Evolutionary conservation across 1,284 basidiomycete species (phyloP).

Genomic region (Stygiomarasmius scandens): DNA sequence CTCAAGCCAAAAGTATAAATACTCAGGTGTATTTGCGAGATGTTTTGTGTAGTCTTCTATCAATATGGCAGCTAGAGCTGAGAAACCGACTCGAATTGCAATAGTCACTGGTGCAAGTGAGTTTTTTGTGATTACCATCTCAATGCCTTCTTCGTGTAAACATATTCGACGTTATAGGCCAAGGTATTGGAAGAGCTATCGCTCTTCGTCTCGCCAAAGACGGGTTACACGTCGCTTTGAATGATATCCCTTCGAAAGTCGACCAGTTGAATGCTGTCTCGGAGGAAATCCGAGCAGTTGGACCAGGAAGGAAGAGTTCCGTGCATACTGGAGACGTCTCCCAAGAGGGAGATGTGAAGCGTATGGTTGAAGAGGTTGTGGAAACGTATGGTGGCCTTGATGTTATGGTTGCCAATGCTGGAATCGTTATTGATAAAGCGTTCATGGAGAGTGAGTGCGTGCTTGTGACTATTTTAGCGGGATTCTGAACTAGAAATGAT

Average conservation of each 20-base stretch:
- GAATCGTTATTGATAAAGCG: conserved; percentile 20
- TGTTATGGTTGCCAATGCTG: conserved; percentile 31
- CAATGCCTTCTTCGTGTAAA: not conserved
- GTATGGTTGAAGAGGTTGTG: conserved; percentile 23
- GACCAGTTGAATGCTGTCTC: conserved; percentile 13
- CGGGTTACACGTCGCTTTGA: conserved; percentile 24
- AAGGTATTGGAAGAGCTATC: conserved; percentile 47
- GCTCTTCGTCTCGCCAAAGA: conserved; percentile 37
- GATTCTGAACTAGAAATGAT: not conserved
- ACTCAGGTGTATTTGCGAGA: too few species aligned
- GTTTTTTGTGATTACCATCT: not conserved
- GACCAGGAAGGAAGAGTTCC: conserved; percentile 11
- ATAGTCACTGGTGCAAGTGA: conserved; percentile 35
- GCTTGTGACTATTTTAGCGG: not conserved
- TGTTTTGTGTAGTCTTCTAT: too few species aligned
- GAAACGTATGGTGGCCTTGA: conserved; percentile 30
- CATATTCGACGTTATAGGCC: conserved; percentile 22
- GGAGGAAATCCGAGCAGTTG: conserved; percentile 5
- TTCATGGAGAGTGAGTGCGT: conserved; percentile 28
- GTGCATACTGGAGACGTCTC: conserved; percentile 27
- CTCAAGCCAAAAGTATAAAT: too few species aligned
- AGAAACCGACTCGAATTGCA: conserved; percentile 22
- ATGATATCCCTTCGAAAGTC: conserved; percentile 21
- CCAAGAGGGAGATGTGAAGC: conserved; percentile 29
- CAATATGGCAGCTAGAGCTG: not conserved